Evolutionary conservation across 495 filamentous ascomycete species (phyloP).

Genomic region (Cryomyces minteri): DNA sequence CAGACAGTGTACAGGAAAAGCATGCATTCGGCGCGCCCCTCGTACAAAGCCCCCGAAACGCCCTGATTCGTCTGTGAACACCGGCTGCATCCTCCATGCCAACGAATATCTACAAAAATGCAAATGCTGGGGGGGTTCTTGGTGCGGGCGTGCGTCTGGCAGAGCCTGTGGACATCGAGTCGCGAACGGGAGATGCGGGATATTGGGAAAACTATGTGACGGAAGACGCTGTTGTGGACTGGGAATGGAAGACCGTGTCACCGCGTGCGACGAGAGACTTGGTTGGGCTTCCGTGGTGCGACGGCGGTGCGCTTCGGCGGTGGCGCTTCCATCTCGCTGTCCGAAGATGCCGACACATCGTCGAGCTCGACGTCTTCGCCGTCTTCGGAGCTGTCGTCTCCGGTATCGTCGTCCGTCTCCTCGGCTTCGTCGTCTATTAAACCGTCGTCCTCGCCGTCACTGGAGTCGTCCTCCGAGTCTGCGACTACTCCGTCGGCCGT

Average conservation of each 20-base stretch:
- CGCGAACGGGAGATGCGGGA: too few species aligned
- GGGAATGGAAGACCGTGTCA: too few species aligned
- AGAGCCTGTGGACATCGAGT: neutral
- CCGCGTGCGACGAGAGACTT: neutral
- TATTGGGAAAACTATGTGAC: too few species aligned
- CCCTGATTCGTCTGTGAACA: too few species aligned
- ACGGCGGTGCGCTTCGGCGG: slow-evolving; percentile 4
- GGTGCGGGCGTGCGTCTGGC: neutral
- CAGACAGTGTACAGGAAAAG: too few species aligned
- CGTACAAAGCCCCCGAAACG: too few species aligned
- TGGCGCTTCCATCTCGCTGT: neutral
- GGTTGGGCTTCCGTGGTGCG: neutral
- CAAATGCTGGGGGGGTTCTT: neutral
- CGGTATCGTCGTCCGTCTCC: slow-evolving; percentile 19
- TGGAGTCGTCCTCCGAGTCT: slow-evolving; percentile 9
- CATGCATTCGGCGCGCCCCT: too few species aligned
- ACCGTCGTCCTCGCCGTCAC: slow-evolving; percentile 6
- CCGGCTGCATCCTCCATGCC: neutral
- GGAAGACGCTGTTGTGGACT: too few species aligned
- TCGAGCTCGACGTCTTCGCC: slow-evolving; percentile 6
- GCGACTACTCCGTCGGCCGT: slow-evolving; percentile 9
- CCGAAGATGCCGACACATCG: neutral
- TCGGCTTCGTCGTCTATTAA: slow-evolving; percentile 20
- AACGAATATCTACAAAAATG: neutral
- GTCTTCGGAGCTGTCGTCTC: slow-evolving; percentile 8